Base-by-base conservation (phyloP, 805 yeast species). In the Myxozyma sirexii region DNA sequence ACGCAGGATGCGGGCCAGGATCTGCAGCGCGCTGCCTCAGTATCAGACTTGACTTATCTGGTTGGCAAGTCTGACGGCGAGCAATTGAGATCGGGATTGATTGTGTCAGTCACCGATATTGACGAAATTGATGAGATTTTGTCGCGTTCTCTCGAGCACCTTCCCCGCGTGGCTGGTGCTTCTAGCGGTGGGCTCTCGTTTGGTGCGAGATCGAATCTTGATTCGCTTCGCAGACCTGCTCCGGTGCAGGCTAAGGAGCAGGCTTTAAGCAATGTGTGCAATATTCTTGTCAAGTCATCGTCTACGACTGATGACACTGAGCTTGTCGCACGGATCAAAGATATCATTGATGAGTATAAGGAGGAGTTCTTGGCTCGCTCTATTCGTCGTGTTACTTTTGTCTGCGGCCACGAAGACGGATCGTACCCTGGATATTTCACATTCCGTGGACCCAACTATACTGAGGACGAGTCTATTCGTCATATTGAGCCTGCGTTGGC, bases 401-500 rank as follows among this genome's bases (percentile, higher is more conserved):
- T 91, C 61, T 80, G 94, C 68, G 96, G 96, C 62, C 84, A 85
- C 73, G 82, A 80, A 56, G 85, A 84, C 69, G 98, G 98, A 65
- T 74, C 88, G 51, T 92, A 93, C 76, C 99, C 99, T 69, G 89
- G 88, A 75, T 94, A 93, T 80, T 94, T 86, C 79, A 94, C 98
- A 39, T 94, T 90, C 83, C 89, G 88, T 71, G 96, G 93, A 63
- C 96, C 96, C 54, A 81, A 81, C 38, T 94, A 88, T 73, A 70
- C 69, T 37, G 99, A 94, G 78, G 96, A 94, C 78, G 84, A 86
- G 76, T 92, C 92, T 21, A 88, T 94, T 74, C 91, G 99, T 79
- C 97, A 94, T 74, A 91, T 94, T 68, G 98, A 94, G 76, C 99
- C 99, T 24, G 97, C 98, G 43, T 81, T 93, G 70, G 98, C 99